Evolutionary conservation across 108 stramenopile genomes (phyloP), one percentile per base, ranked within the genome.

Genomic region (Nitzschia inconspicua): DNA sequence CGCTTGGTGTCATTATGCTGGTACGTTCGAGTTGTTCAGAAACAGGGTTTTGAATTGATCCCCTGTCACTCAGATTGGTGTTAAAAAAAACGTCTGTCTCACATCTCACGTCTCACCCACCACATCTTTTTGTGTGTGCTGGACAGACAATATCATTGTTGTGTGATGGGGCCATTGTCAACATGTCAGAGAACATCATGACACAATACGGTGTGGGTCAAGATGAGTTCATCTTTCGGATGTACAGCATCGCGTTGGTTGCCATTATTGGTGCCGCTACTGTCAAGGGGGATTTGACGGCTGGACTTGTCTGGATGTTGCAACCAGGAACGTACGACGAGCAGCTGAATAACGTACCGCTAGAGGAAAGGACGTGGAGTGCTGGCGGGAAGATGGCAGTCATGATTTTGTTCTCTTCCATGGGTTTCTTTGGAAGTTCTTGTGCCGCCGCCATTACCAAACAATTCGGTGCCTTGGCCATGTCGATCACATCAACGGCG

Each of bases 381-480:
- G 50, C 74, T 36, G 28, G 48, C 9, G 73, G 73, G 19, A 94
- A 94, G 44, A 67, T 82, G 9, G 20, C 65, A 5, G 77, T 84
- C 28, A 66, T 95, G 40, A 47, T 83, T 36, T 31, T 91, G 11
- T 92, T 95, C 52, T 73, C 79, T 0, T 70, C 75, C 40, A 87
- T 86, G 73, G 94, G 94, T 9, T 95, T 90, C 57, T 78, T 95
- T 47, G 85, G 87, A 6, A 72, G 68, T n/a, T 81, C 79, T 22
- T 92, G 86, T 48, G 82, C 84, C 9, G 94, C 90, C 13, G 90
- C 90, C 39, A 95, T 95, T 44, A 92, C 94, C 16, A 95, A 95
- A 65, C 68, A 90, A 18, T 95, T 92, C 63, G 94, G 94, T 18
- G 94, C 94, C 9, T 72, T 95, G 48, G 76, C 89, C 20, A 92